Evolutionary conservation across 2,329 filamentous ascomycete genomes (phyloP).

Genomic region (Epichloe festucae): DNA sequence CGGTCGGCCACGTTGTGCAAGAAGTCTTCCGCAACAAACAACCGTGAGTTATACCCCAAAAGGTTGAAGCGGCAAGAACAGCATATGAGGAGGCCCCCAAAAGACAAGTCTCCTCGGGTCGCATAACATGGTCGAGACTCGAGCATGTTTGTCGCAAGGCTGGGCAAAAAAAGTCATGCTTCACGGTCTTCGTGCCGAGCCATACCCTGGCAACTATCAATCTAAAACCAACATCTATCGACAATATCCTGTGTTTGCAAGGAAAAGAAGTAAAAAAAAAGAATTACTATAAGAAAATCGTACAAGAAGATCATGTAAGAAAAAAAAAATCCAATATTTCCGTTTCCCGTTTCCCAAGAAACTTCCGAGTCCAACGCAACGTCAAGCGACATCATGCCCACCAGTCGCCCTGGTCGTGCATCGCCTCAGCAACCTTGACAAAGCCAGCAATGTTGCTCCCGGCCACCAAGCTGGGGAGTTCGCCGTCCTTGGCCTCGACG

Average conservation of each 20-base stretch:
- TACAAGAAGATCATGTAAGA: neutral
- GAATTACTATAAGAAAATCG: neutral
- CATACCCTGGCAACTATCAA: neutral
- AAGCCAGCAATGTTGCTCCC: conserved; percentile 97
- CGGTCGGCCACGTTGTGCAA: too few species aligned
- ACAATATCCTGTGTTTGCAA: neutral
- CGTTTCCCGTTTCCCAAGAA: too few species aligned
- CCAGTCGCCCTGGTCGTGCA: conserved; percentile 97
- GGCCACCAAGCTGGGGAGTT: conserved; percentile 80
- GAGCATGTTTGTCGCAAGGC: too few species aligned
- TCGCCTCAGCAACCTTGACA: conserved; percentile 87
- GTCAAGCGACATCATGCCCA: conserved; percentile 29
- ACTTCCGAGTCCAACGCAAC: too few species aligned
- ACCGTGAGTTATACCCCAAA: too few species aligned
- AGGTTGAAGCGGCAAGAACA: too few species aligned
- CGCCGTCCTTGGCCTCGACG: conserved; percentile 62
- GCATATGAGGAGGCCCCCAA: too few species aligned
- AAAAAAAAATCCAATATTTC: neutral
- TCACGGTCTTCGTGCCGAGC: neutral
- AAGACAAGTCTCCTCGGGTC: too few species aligned
- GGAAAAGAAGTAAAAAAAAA: neutral
- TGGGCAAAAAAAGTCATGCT: too few species aligned
- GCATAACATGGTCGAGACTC: too few species aligned
- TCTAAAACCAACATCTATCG: neutral
- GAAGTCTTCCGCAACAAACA: too few species aligned